Evolutionary conservation across 192 early-diverging fungal species (phyloP).

Genomic region (Podila clonocystis): DNA sequence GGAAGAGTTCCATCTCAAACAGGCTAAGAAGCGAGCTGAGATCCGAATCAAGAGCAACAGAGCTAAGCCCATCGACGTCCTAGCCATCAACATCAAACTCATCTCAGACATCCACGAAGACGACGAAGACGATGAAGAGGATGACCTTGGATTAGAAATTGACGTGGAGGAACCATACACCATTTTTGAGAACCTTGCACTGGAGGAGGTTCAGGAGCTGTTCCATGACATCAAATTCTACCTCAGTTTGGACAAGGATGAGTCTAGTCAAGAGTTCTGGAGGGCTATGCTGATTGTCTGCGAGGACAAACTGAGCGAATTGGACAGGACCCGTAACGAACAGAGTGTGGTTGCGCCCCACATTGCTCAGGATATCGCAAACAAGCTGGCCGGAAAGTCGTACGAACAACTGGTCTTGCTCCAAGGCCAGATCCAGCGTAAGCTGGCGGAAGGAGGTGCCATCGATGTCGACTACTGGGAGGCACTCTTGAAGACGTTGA

Average conservation of each 20-base stretch:
- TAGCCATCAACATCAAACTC: constrained; percentile 90
- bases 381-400: constrained; percentile 78
- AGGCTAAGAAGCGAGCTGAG: constrained; percentile 91
- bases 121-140: constrained; percentile 73
- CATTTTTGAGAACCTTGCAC: constrained; percentile 77
- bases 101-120: constrained; percentile 76
- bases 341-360: constrained; percentile 55
- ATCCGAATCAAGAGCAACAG: constrained; percentile 90
- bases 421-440: constrained; percentile 78
- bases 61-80: constrained; percentile 91
- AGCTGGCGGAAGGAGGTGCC: constrained; percentile 70
- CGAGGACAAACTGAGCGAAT: constrained; percentile 69
- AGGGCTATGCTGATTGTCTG: constrained; percentile 84
- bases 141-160: constrained; percentile 74
- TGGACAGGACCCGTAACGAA: constrained; percentile 27
- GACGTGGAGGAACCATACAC: constrained; percentile 90
- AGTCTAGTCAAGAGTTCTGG: constrained; percentile 87
- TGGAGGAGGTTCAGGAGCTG: constrained; percentile 80
- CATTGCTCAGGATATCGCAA: constrained; percentile 72
- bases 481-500: constrained; percentile 74
- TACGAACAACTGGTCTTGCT: constrained; percentile 75
- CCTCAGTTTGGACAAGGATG: constrained; percentile 82
- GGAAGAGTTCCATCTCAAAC: constrained; percentile 91
- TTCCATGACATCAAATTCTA: constrained; percentile 91
- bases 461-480: constrained; percentile 99